Evolutionary conservation across 148 eudicot species (phyloP).

Genomic region (Rhododendron griersonianum): DNA sequence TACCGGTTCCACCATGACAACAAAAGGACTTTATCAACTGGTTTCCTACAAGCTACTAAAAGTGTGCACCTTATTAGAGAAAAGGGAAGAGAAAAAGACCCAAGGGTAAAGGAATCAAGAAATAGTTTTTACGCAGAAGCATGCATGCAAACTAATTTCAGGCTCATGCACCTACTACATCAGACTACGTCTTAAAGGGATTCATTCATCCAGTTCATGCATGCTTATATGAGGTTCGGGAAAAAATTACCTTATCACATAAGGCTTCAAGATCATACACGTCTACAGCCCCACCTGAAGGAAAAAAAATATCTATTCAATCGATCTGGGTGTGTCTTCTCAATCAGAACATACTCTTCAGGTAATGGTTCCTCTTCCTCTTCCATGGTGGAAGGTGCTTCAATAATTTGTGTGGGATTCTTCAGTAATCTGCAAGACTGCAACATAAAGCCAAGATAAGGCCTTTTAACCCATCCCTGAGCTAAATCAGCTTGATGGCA

Average conservation of each 20-base stretch:
- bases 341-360: conserved; percentile 74
- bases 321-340: conserved; percentile 48
- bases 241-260: conserved; percentile 68
- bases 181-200: not conserved
- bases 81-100: not conserved
- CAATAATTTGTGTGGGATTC: conserved; percentile 61
- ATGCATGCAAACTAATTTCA: not conserved
- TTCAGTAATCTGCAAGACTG: conserved; percentile 47
- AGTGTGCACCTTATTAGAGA: not conserved
- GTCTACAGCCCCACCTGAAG: conserved; percentile 84
- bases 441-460: conserved; percentile 2
- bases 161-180: not conserved
- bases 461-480: not conserved
- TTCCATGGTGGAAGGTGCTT: conserved; percentile 46
- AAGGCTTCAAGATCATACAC: conserved; percentile 82
- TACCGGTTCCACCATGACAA: too few relatives aligned
- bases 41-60: not conserved
- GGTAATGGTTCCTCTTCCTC: conserved; percentile 82
- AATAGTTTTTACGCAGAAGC: not conserved
- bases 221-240: not conserved
- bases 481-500: not conserved
- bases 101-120: not conserved
- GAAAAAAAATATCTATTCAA: conserved; percentile 93
- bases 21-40: too few relatives aligned
- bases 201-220: not conserved